Evolutionary conservation across 2,329 filamentous ascomycete genomes (phyloP).

Genomic region (Tricladium varicosporioides): DNA sequence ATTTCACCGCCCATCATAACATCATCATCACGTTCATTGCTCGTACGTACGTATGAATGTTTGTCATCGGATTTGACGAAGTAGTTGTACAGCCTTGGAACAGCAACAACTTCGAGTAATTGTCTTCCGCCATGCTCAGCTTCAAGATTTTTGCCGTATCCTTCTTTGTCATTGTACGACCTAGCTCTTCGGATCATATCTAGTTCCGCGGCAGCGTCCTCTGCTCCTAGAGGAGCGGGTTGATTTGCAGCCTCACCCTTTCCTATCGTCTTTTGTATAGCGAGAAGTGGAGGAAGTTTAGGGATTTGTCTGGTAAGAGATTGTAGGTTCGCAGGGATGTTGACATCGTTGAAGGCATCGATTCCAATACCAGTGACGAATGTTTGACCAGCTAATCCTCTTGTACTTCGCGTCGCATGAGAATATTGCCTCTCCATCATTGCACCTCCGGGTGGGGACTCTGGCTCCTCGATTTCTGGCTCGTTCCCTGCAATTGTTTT

Average conservation of each 20-base stretch:
- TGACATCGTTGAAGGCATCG: constrained; percentile 58
- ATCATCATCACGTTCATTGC: constrained; percentile 13
- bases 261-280: constrained; percentile 25
- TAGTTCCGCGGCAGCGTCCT: constrained; percentile 30
- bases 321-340: constrained; percentile 53
- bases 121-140: constrained; percentile 27
- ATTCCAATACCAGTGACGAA: constrained; percentile 56
- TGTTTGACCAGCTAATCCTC: constrained; percentile 44
- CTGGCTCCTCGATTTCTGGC: constrained; percentile 47
- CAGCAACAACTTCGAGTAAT: constrained; percentile 25
- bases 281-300: constrained; percentile 30
- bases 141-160: constrained; percentile 32
- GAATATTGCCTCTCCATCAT: constrained; percentile 64
- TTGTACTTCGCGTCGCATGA: constrained; percentile 62
- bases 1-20: constrained; percentile 6
- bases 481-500: constrained; percentile 51
- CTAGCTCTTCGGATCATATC: constrained; percentile 30
- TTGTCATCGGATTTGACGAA: constrained; percentile 20
- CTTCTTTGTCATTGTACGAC: constrained; percentile 30
- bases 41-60: constrained; percentile 2
- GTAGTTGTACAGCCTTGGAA: constrained; percentile 17
- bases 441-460: constrained; percentile 48
- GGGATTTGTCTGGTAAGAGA: constrained; percentile 31
- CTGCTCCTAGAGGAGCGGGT: constrained; percentile 21
- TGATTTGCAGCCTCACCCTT: constrained; percentile 23